Evolutionary conservation across 768 basidiomycete species (phyloP).

Genomic region (Suillus bovinus): DNA sequence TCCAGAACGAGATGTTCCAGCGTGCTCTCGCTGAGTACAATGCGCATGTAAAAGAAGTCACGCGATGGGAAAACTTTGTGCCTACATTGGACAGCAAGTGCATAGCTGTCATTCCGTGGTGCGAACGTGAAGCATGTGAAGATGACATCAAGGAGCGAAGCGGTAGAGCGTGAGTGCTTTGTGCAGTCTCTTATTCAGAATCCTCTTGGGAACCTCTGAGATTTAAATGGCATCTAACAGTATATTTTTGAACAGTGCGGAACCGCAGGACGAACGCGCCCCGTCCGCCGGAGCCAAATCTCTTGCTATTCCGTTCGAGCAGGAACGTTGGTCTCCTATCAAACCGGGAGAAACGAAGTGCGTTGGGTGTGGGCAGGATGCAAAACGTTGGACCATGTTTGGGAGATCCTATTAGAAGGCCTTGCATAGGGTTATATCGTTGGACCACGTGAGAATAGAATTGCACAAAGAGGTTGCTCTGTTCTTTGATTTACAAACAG

Average conservation of each 20-base stretch:
- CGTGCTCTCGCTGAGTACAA: constrained; percentile 76
- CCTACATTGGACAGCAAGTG: constrained; percentile 88
- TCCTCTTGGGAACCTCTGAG: neutral
- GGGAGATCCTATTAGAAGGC: constrained; percentile 74
- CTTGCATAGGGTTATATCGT: neutral
- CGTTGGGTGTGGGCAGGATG: constrained; percentile 81
- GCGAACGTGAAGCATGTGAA: constrained; percentile 89
- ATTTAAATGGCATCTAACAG: constrained; percentile 10
- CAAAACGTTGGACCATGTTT: constrained; percentile 97
- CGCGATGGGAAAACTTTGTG: constrained; percentile 91
- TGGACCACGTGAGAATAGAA: neutral
- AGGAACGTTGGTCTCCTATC: constrained; percentile 77
- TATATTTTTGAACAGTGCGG: constrained; percentile 50
- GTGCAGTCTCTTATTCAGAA: neutral
- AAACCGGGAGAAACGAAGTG: constrained; percentile 87
- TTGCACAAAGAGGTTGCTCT: neutral
- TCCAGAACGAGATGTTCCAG: constrained; percentile 87
- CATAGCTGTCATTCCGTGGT: constrained; percentile 92
- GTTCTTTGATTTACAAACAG: neutral
- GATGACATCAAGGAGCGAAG: constrained; percentile 98
- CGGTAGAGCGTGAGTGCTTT: constrained; percentile 64
- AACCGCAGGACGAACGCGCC: constrained; percentile 90
- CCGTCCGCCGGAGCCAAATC: constrained; percentile 98
- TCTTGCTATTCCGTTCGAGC: constrained; percentile 95
- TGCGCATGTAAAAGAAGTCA: constrained; percentile 68